These are phyloP conservation scores for Fragaria vesca DNA, from an alignment of 306 rosid species.

Conservation along the genomic window DNA sequence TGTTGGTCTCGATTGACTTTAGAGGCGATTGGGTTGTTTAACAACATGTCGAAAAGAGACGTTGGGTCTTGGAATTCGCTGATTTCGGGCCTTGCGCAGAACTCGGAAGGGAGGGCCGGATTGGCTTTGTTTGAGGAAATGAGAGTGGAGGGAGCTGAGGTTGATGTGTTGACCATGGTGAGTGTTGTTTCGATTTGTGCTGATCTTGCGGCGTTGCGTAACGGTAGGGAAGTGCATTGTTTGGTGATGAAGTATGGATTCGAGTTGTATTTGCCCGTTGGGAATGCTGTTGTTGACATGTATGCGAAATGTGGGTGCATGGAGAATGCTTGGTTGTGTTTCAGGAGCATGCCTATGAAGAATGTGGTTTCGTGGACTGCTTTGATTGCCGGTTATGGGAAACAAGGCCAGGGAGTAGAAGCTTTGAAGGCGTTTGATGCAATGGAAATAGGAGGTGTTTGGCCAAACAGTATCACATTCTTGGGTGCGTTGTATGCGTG, in stretches of 20 bases:
- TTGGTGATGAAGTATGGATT: constrained; percentile 26
- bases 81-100: constrained; percentile 27
- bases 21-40: constrained; percentile 26
- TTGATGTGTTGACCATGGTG: constrained; percentile 35
- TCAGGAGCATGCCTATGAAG: constrained; percentile 18
- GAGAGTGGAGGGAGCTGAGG: constrained; percentile 26
- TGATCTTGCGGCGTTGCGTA: constrained; percentile 26
- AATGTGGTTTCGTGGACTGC: constrained; percentile 41
- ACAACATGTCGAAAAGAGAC: constrained; percentile 21
- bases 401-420: constrained; percentile 28
- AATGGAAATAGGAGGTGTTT: constrained; percentile 32
- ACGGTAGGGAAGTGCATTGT: constrained; percentile 20
- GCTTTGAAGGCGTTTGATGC: constrained; percentile 28
- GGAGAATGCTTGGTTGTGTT: constrained; percentile 20
- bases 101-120: constrained; percentile 26
- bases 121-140: constrained; percentile 28
- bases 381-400: constrained; percentile 29
- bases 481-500: constrained; percentile 33
- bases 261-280: constrained; percentile 26
- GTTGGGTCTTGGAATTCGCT: constrained; percentile 37
- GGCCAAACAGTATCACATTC: constrained; percentile 33
- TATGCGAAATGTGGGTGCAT: constrained; percentile 39
- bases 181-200: constrained; percentile 34
- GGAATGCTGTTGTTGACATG: constrained; percentile 32
- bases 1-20: constrained; percentile 11